These are phyloP conservation scores for Eucalyptus urophylla DNA, from an alignment of 345 rosid genomes.

Conservation along the genomic window DNA sequence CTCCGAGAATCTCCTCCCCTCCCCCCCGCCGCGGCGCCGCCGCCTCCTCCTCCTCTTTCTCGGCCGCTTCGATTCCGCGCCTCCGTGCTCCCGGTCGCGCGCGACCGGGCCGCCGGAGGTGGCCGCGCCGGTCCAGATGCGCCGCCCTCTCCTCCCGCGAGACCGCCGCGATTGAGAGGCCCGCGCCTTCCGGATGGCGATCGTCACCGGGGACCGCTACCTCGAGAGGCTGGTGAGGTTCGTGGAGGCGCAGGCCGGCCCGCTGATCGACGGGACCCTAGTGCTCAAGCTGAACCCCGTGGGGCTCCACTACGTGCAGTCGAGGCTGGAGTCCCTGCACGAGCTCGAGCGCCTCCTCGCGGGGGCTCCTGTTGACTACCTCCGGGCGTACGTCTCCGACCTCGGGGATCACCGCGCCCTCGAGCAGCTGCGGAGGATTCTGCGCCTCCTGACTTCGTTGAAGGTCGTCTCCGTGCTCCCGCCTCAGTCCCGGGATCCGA, in stretches of 20 bases:
- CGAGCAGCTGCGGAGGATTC: slow-evolving; percentile 88
- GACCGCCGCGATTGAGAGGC: neutral
- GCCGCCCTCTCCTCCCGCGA: neutral
- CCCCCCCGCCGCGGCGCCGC: slow-evolving; percentile 12
- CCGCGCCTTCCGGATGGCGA: slow-evolving; percentile 31
- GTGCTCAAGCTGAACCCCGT: slow-evolving; percentile 87
- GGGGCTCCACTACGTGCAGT: slow-evolving; percentile 93
- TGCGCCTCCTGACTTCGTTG: slow-evolving; percentile 63
- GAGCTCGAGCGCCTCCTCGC: slow-evolving; percentile 81
- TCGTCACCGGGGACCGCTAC: slow-evolving; percentile 96
- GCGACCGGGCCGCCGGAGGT: neutral
- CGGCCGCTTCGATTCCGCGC: neutral
- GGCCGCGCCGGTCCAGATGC: neutral
- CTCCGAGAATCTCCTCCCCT: neutral
- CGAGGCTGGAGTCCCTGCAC: slow-evolving; percentile 74
- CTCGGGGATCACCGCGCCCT: slow-evolving; percentile 95
- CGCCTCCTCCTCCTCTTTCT: neutral
- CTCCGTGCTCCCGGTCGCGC: neutral
- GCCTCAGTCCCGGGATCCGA: slow-evolving; percentile 73
- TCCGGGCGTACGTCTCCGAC: slow-evolving; percentile 94
- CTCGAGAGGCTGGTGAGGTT: slow-evolving; percentile 68
- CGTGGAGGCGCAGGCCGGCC: slow-evolving; percentile 66
- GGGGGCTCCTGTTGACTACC: slow-evolving; percentile 93
- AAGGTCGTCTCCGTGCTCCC: slow-evolving; percentile 81
- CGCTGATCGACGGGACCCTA: slow-evolving; percentile 51